These are phyloP conservation scores for cucumber (Cucumis sativus) DNA, from an alignment of 306 rosid genomes.

Conservation along the genomic window Cucumber_9930_V3 NC_026661.2:5808001-5808500, in stretches of 20 bases:
- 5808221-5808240: conserved; percentile 47
- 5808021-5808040: conserved; percentile 43
- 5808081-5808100: conserved; percentile 39
- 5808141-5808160: conserved; percentile 48
- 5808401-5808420: conserved; percentile 10
- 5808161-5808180: conserved; percentile 65
- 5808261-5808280: conserved; percentile 58
- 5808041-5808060: conserved; percentile 27
- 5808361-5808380: conserved; percentile 10
- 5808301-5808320: conserved; percentile 44
- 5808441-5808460: background rate
- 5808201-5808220: conserved; percentile 35
- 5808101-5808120: conserved; percentile 27
- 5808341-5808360: background rate
- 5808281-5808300: conserved; percentile 57
- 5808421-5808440: conserved; percentile 9
- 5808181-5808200: conserved; percentile 48
- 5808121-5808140: conserved; percentile 48
- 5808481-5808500: too few relatives aligned
- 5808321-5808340: background rate
- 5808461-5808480: too few relatives aligned
- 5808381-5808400: background rate
- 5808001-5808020: conserved; percentile 54
- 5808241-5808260: conserved; percentile 37
- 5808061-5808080: conserved; percentile 35